Evolutionary conservation across 495 filamentous ascomycete genomes (phyloP), one percentile per base, ranked within the genome.

Genomic region (Hypomontagnella submonticulosa): DNA sequence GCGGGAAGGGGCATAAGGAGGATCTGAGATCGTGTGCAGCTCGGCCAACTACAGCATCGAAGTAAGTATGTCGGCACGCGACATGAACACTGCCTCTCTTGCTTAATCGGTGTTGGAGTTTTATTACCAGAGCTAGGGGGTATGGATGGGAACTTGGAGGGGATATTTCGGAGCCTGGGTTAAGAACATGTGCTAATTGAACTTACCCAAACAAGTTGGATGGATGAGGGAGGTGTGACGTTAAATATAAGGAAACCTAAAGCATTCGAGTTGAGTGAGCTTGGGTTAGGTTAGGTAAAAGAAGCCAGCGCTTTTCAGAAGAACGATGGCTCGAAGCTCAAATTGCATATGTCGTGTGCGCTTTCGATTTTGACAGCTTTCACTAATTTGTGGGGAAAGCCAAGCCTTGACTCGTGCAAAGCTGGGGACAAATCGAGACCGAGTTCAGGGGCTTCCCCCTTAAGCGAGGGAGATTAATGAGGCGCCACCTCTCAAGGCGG

Each of bases 341-440:
- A 61, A 66, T 53, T 61, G 62, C 50, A 38, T 54, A 50, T 70
- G 56, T 66, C 51, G 67, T 70, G 62, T 70, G 67, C 47, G 59
- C 43, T 61, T 66, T 63, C 47, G 62, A 71, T 61, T 73, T 71
- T 73, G 69, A 73, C 71, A 73, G 52, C 61, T 71, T 73, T 69
- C 71, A 67, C 43, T 63, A 71, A 71, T 61, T 65, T 71, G 71
- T 71, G 71, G 70, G 69, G 71, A 67, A 70, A 11, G 44, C 42
- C 34, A 58, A 59, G 57, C 18, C 40, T 42, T 53, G 20, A 54
- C 57, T 60, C 43, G 43, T 43, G 46, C 32, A 48, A 43, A 44
- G 27, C 37, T 51, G 43, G 37, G 51, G 49, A 34, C 11, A 47
- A 66, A 27, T 55, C 41, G 20, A 55, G 51, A 34, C 37, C 27